A percentile compares a stretch with the other conserved stretches of the same genome.
phyloP scores from a whole-genome alignment of 371 early-diverging fungal species.

The Astathelohania contejeani region DNA sequence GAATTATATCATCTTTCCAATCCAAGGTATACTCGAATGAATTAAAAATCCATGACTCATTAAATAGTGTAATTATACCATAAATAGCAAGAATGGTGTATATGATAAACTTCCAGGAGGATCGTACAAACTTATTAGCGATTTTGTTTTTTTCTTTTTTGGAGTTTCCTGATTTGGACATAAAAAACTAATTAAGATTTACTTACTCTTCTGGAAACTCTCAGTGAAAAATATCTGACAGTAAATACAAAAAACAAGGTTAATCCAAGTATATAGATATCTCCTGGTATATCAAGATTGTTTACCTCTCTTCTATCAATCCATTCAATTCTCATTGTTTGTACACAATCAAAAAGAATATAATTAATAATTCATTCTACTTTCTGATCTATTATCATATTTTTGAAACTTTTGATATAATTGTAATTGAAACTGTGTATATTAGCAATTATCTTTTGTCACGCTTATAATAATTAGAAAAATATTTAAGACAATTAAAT shows the following conservation, averaged over 20 bases:
- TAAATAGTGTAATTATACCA: constrained; percentile 3
- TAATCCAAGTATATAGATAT: neutral
- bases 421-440: neutral
- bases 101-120: neutral
- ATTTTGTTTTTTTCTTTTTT: neutral
- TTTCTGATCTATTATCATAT: too few relatives aligned
- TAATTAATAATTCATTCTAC: too few relatives aligned
- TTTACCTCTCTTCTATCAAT: neutral
- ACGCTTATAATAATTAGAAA: neutral
- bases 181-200: neutral
- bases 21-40: constrained; percentile 18
- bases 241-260: neutral
- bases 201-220: neutral
- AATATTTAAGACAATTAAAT: neutral
- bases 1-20: constrained; percentile 20
- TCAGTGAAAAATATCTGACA: neutral
- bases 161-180: neutral
- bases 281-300: neutral
- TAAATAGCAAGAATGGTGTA: neutral
- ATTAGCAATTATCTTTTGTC: neutral
- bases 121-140: neutral
- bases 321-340: neutral
- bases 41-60: constrained; percentile 30
- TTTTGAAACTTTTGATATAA: too few relatives aligned
- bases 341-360: too few relatives aligned